Percentiles rank a stretch among this genome's conserved stretches.
phyloP scores from a whole-genome alignment of 1,284 basidiomycete genomes.

The Ceratobasidium sp. region DNA sequence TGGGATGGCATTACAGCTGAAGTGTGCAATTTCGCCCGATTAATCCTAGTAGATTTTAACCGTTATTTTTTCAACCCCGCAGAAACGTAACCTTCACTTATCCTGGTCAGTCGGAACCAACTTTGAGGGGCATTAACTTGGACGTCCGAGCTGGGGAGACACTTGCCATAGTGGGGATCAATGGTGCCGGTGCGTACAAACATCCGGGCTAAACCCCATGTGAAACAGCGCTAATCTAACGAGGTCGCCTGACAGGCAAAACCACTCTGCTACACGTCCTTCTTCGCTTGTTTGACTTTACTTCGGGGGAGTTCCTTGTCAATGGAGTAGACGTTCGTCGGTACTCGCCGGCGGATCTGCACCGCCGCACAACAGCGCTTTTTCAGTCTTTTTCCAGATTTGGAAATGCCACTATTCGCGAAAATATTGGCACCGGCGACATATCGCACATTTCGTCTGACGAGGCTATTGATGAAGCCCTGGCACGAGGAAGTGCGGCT shows the following conservation, averaged over 20 bases:
- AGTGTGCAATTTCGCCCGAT: constrained; percentile 52
- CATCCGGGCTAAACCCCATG: constrained; percentile 13
- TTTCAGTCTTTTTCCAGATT: constrained; percentile 85
- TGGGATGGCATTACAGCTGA: constrained; percentile 66
- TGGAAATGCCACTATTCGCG: constrained; percentile 66
- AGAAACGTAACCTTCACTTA: constrained; percentile 79
- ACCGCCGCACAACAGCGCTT: constrained; percentile 73
- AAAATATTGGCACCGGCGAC: constrained; percentile 79
- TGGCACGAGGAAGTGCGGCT: constrained; percentile 70
- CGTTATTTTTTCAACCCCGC: constrained; percentile 35
- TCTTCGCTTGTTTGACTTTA: constrained; percentile 76
- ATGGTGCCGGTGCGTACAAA: constrained; percentile 48
- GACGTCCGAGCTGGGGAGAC: constrained; percentile 73
- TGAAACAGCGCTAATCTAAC: constrained; percentile 39
- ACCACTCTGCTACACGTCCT: constrained; percentile 81
- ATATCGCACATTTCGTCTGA: constrained; percentile 53
- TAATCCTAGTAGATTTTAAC: constrained; percentile 42
- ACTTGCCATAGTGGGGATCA: constrained; percentile 76
- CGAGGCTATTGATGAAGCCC: constrained; percentile 62
- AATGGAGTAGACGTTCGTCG: constrained; percentile 71
- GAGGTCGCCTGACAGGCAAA: constrained; percentile 63
- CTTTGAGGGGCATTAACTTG: constrained; percentile 71
- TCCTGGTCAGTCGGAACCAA: constrained; percentile 69
- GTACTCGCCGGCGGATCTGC: constrained; percentile 70
- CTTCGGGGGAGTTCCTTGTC: constrained; percentile 67